Conservation (phyloP, 345 rosid species). For the Noccaea bulbosa region DNA sequence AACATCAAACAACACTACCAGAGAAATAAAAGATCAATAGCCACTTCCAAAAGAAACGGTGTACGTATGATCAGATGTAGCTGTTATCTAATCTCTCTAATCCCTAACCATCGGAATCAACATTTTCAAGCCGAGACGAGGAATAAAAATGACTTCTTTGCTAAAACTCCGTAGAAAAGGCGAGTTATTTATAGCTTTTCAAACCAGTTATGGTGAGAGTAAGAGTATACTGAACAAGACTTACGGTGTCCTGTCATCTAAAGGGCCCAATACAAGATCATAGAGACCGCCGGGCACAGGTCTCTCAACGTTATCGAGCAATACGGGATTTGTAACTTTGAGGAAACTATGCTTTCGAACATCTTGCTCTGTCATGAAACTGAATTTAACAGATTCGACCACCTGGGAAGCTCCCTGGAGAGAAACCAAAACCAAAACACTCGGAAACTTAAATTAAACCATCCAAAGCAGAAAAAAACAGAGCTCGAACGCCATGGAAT, state of each 20-base stretch:
- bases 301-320: constrained; percentile 49
- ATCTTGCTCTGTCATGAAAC: constrained; percentile 61
- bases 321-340: constrained; percentile 48
- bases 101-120: constrained; percentile 1
- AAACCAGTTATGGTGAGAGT: not conserved
- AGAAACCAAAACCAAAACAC: constrained; percentile 1
- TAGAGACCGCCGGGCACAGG: constrained; percentile 66
- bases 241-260: constrained; percentile 50
- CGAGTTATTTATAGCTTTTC: not conserved
- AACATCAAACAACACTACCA: not conserved
- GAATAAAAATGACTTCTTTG: constrained; percentile 7
- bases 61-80: not conserved
- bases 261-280: constrained; percentile 59
- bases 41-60: not conserved
- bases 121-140: constrained; percentile 8
- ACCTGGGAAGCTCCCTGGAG: constrained; percentile 56
- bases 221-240: constrained; percentile 17
- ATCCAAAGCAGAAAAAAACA: not conserved
- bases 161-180: not conserved
- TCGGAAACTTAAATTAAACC: constrained; percentile 2
- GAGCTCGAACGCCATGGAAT: constrained; percentile 5
- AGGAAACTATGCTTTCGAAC: constrained; percentile 57
- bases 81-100: constrained; percentile 2
- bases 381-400: constrained; percentile 51
- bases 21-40: not conserved